Base-by-base conservation (phyloP, 768 basidiomycete species). In the Antrodiella citrinella region DNA sequence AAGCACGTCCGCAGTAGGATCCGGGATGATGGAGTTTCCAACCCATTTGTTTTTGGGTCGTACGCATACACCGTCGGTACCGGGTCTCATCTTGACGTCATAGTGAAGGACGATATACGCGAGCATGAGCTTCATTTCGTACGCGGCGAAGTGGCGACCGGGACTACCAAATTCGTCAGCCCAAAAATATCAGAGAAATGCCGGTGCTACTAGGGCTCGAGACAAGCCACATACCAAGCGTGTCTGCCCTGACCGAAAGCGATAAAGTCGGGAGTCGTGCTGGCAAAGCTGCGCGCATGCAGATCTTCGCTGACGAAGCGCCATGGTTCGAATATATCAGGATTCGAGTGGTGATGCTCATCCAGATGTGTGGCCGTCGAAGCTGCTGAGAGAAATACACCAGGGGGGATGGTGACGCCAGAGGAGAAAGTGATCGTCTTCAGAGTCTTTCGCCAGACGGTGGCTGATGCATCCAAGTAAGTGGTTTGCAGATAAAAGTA, bases 291-390 rank as follows among this genome's bases (percentile, higher is more conserved):
- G 44, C 38, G 49, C 19, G 62, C 10, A 59, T 59, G 25, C 26
- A 58, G 59, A n/a, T 49, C 54, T 46, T 56, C 50, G n/a, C 61
- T 49, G 21, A 62, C 51, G 55, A 73, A 76, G 13, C 73, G 65
- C 47, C 71, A 70, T 1, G 71, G 65, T 21, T 72, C 62, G 38
- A 75, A 75, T 39, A 20, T 45, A 4, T 61, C 55, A 0, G 79
- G 62, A 44, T 74, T 64, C 13, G 62, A 51, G 54, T 78, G 81
- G n/a, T 65, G 55, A 13, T 59, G 60, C 13, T 64, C 63, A 51
- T 77, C 72, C 13, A 61, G 61, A 51, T 72, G 70, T 58, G 69
- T 60, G n/a, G 65, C 54, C 22, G 51, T 48, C 5, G 61, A 46
- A 10, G 67, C 66, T 7, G 67, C 59, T 11, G 60, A 54, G 20